These are phyloP conservation scores for Agroathelia rolfsii DNA, from an alignment of 1,284 basidiomycete species.

Conservation along the genomic window DNA sequence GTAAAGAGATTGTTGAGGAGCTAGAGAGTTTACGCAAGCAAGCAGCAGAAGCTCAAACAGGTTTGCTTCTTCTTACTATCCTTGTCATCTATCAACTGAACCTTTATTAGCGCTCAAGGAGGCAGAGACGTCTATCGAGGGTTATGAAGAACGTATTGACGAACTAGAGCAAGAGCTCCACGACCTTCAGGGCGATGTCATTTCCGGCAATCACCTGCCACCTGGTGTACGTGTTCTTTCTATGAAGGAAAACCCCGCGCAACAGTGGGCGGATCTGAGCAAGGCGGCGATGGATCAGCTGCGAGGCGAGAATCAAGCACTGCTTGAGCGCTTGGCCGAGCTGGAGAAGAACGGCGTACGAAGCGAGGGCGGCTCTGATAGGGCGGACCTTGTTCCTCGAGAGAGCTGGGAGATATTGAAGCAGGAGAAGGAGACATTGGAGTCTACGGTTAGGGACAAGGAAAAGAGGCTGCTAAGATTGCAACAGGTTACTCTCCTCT, in stretches of 20 bases:
- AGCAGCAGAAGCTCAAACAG: slow-evolving; percentile 30
- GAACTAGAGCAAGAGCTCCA: slow-evolving; percentile 63
- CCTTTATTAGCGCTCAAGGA: slow-evolving; percentile 32
- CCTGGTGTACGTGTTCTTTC: slow-evolving; percentile 61
- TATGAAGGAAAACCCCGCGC: slow-evolving; percentile 66
- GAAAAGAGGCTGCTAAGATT: slow-evolving; percentile 70
- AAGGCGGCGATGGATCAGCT: slow-evolving; percentile 59
- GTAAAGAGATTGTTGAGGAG: slow-evolving; percentile 31
- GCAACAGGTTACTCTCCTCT: slow-evolving; percentile 41
- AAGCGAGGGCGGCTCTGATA: slow-evolving; percentile 14
- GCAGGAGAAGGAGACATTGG: slow-evolving; percentile 51
- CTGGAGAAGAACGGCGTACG: slow-evolving; percentile 32
- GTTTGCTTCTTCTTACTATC: slow-evolving; percentile 21
- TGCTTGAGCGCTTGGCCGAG: slow-evolving; percentile 49
- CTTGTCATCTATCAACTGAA: background rate
- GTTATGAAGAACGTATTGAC: slow-evolving; percentile 39
- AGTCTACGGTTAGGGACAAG: slow-evolving; percentile 53
- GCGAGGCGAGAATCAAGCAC: slow-evolving; percentile 64
- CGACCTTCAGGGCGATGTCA: slow-evolving; percentile 65
- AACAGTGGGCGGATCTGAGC: slow-evolving; percentile 61
- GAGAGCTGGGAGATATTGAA: slow-evolving; percentile 61
- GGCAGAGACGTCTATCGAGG: slow-evolving; percentile 24
- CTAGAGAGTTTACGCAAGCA: slow-evolving; percentile 30
- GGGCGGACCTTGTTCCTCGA: slow-evolving; percentile 53
- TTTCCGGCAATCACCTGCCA: slow-evolving; percentile 68